phyloP scores from a whole-genome alignment of 2,329 filamentous ascomycete genomes.

The Cladosporium oxysporum region DNA sequence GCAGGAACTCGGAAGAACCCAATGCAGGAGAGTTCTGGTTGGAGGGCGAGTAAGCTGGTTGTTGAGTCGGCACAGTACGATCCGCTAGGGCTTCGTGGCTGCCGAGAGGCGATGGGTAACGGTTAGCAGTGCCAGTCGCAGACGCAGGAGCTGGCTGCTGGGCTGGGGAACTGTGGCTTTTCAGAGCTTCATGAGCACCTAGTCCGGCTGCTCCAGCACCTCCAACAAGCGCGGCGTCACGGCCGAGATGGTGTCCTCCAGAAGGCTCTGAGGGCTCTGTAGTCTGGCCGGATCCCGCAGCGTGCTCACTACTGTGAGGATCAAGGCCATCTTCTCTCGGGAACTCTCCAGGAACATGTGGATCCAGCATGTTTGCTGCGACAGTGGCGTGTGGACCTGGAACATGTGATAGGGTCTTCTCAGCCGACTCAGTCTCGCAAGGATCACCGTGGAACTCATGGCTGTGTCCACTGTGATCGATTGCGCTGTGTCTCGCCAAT shows the following conservation, averaged over 20 bases:
- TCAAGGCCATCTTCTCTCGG: conserved; percentile 30
- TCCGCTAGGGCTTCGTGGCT: conserved; percentile 5
- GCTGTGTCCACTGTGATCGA: conserved; percentile 28
- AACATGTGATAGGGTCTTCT: conserved; percentile 23
- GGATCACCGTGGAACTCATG: conserved; percentile 32
- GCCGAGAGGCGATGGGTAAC: background rate
- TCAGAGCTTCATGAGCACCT: background rate
- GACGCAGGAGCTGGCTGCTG: background rate
- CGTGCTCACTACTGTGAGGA: conserved; percentile 11
- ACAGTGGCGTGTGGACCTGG: conserved; percentile 36
- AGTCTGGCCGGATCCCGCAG: background rate
- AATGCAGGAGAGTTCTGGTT: background rate
- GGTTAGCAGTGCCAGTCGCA: background rate
- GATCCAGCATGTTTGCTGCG: conserved; percentile 39
- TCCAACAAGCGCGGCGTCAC: conserved; percentile 35
- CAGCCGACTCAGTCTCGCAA: conserved; percentile 23
- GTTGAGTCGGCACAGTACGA: background rate
- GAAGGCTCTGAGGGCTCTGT: background rate
- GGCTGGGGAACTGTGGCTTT: background rate
- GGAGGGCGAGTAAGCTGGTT: background rate
- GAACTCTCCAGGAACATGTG: conserved; percentile 38
- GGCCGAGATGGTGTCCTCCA: conserved; percentile 32
- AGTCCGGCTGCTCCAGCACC: conserved; percentile 33
- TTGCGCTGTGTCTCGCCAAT: conserved; percentile 9
- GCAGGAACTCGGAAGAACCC: background rate